Conservation (phyloP, 164 flowering plant species). For the Chimonanthus praecox region DNA sequence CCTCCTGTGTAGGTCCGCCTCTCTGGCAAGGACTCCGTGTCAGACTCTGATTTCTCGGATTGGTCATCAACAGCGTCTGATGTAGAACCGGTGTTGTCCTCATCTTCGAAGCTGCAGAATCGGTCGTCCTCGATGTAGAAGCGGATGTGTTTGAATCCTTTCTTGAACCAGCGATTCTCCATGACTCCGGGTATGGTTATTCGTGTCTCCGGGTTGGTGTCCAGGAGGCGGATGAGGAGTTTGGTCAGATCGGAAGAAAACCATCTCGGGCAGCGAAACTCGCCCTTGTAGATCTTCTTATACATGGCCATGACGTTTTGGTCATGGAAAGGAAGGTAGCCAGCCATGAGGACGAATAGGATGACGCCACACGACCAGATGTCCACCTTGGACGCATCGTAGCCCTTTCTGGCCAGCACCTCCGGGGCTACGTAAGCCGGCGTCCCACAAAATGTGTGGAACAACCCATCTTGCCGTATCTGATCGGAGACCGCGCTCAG, state of each 20-base stretch:
- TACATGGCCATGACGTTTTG: conserved; percentile 37
- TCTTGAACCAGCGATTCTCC: conserved; percentile 29
- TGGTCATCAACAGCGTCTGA: conserved; percentile 8
- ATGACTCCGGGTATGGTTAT: conserved; percentile 23
- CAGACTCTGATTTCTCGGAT: conserved; percentile 11
- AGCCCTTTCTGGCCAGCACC: conserved; percentile 31
- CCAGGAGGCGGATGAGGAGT: conserved; percentile 21
- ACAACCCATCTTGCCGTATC: conserved; percentile 35
- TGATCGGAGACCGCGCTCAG: conserved; percentile 34
- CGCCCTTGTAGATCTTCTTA: conserved; percentile 35
- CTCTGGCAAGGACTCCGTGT: conserved; percentile 4
- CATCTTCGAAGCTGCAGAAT: conserved; percentile 14
- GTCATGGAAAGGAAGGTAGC: conserved; percentile 35
- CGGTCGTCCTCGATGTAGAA: conserved; percentile 24
- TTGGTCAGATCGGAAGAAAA: conserved; percentile 18
- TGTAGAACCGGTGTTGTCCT: background rate
- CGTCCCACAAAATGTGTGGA: conserved; percentile 37
- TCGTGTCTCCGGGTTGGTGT: conserved; percentile 23
- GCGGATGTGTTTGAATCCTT: conserved; percentile 23
- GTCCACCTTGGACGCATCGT: conserved; percentile 33
- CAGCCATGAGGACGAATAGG: conserved; percentile 35
- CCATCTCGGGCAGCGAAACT: conserved; percentile 39
- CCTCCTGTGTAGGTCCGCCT: background rate
- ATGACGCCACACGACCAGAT: conserved; percentile 39
- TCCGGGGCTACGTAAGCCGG: conserved; percentile 33